phyloP scores from a whole-genome alignment of 176 grass and related monocot genomes.

The Oryza punctata region DNA sequence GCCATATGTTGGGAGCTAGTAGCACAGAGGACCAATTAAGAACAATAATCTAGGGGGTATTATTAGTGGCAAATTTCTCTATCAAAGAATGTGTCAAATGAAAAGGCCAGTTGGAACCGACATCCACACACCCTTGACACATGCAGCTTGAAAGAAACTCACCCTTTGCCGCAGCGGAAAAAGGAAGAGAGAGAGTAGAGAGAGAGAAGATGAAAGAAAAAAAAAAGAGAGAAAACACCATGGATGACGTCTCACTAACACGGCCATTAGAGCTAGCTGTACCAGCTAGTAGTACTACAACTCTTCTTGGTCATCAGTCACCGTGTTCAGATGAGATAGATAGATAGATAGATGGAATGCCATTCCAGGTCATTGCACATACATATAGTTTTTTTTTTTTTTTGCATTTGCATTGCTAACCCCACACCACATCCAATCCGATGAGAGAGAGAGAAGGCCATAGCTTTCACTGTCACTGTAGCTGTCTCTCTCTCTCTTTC shows the following conservation, averaged over 20 bases:
- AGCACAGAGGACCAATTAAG: too few species aligned
- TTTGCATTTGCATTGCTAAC: slow-evolving; percentile 10
- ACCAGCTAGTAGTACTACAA: not conserved
- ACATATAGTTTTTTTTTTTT: too few species aligned
- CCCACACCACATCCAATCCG: slow-evolving; percentile 49
- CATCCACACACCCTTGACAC: slow-evolving; percentile 33
- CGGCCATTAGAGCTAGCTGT: not conserved
- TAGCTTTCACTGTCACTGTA: not conserved
- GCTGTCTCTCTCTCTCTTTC: not conserved
- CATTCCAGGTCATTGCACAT: not conserved
- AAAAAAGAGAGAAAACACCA: not conserved
- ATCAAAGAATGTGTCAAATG: slow-evolving; percentile 16
- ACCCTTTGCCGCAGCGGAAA: slow-evolving; percentile 31
- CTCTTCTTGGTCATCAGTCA: not conserved
- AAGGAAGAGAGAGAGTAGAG: not conserved
- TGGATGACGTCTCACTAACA: not conserved
- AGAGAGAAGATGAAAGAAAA: not conserved
- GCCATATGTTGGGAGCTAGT: not conserved
- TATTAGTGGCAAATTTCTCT: not conserved
- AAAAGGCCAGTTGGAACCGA: slow-evolving; percentile 21
- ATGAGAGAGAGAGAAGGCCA: slow-evolving; percentile 18
- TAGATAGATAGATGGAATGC: not conserved
- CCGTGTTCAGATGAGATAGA: not conserved
- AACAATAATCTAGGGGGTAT: not conserved
- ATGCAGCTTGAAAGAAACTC: slow-evolving; percentile 34